Evolutionary conservation across 306 rosid species (phyloP), one percentile per base, ranked within the genome.

Genomic region (Cucurbita maxima): DNA sequence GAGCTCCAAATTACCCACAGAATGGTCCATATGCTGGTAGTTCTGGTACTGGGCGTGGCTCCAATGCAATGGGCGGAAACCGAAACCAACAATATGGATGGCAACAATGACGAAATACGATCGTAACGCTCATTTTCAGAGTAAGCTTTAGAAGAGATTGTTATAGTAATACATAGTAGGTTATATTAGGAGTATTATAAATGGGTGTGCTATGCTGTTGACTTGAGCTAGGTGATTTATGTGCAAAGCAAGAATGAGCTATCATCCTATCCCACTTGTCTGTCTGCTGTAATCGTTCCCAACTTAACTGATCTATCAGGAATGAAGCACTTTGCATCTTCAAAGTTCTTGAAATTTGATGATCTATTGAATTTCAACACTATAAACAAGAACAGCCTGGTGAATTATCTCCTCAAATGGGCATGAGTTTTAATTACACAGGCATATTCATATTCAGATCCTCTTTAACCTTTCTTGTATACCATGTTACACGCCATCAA

Each of bases 21-120:
- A 79, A 76, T 34, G 84, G 84, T 19, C 82, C 82, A 7, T 84
- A 80, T 48, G 58, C 44, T 9, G 81, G 87, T 54, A 69, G 84
- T 14, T 84, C 87, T 11, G 80, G 70, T 52, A 47, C 82, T 1
- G 87, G 84, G 47, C 84, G 87, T 19, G 87, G 87, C 44, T 81
- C 84, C 13, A 84, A 81, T 78, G 79, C 76, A 84, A 83, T 83
- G 83, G 84, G 84, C 16, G 84, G 84, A 75, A 81, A 67, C 71
- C 87, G 84, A 37, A 84, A 76, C 79, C 87, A 81, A 16, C 87
- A 84, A 77, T 84, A 84, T 69, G 82, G 82, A 22, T 84, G 87
- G 87, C 87, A 84, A 66, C 83, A 76, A 18, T 78, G 70, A 40
- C 38, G 50, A 8, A 16, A 22, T 45, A 48, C 12, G 8, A 16